These are phyloP conservation scores for Bromus sterilis DNA, from an alignment of 176 grass and related monocot genomes.

Conservation along the genomic window DNA sequence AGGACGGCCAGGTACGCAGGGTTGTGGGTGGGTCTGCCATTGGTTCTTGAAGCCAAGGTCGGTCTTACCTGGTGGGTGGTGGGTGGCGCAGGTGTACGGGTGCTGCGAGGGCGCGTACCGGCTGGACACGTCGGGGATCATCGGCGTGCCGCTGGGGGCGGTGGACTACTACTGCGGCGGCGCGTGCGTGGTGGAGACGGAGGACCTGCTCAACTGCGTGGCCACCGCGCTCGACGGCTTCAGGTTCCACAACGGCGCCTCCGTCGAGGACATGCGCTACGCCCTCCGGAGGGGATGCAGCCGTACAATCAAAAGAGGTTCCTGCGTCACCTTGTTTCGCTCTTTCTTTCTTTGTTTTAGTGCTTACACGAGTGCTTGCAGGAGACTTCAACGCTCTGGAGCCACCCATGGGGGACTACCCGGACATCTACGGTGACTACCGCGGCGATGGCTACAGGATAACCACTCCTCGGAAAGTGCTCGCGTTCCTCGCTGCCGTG, in stretches of 20 bases:
- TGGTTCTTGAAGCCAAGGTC: neutral
- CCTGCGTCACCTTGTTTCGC: too few species aligned
- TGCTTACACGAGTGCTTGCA: too few species aligned
- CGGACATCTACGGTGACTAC: constrained; percentile 33
- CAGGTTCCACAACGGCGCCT: constrained; percentile 54
- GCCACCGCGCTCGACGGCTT: constrained; percentile 46
- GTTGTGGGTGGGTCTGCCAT: neutral
- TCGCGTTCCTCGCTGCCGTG: constrained; percentile 1
- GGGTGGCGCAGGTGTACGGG: constrained; percentile 36
- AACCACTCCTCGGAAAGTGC: neutral
- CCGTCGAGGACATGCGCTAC: constrained; percentile 38
- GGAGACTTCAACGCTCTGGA: constrained; percentile 46
- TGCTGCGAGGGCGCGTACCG: constrained; percentile 43
- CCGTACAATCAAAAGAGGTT: constrained; percentile 39
- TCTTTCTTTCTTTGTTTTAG: too few species aligned
- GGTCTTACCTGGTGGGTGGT: neutral
- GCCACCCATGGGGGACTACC: constrained; percentile 24
- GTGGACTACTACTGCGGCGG: constrained; percentile 58
- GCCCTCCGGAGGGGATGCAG: constrained; percentile 44
- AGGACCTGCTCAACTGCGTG: constrained; percentile 59
- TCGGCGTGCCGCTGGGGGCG: constrained; percentile 19
- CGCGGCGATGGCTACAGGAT: neutral
- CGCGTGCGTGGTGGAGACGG: constrained; percentile 57
- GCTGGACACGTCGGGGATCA: constrained; percentile 31
- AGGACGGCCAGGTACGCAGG: constrained; percentile 21